Evolutionary conservation across 2,329 filamentous ascomycete species (phyloP).

Genomic region (Waltergamsia citrina): DNA sequence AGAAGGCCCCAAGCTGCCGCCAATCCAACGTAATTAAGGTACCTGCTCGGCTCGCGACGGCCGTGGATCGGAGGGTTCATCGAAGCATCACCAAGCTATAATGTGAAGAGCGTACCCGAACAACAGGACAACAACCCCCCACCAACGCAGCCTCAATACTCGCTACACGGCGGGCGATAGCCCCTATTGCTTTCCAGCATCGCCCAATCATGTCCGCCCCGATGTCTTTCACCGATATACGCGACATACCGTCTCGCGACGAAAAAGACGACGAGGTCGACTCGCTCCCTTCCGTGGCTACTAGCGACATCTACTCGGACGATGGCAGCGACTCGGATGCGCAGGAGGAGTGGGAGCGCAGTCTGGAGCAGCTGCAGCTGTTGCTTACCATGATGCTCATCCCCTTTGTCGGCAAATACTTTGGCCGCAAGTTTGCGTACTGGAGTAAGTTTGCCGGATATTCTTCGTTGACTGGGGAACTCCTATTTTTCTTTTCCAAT

Average conservation of each 20-base stretch:
- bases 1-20: too few species aligned
- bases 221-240: constrained; percentile 35
- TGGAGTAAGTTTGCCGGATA: constrained; percentile 60
- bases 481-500: neutral
- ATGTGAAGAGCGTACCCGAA: neutral
- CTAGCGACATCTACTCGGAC: constrained; percentile 46
- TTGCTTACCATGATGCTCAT: constrained; percentile 90
- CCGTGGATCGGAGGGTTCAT: neutral
- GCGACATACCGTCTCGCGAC: constrained; percentile 32
- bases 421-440: constrained; percentile 90
- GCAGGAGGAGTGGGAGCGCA: constrained; percentile 90
- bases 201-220: constrained; percentile 1
- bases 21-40: neutral
- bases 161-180: too few species aligned
- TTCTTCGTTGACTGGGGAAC: neutral
- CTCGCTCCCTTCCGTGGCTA: constrained; percentile 54
- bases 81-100: neutral
- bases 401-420: constrained; percentile 88
- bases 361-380: constrained; percentile 85
- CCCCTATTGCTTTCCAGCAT: too few species aligned
- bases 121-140: too few species aligned
- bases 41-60: neutral
- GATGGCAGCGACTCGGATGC: constrained; percentile 75
- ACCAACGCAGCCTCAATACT: too few species aligned
- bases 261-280: constrained; percentile 48